These are phyloP conservation scores for Amauroascus niger DNA, from an alignment of 2,329 filamentous ascomycete species.

Conservation along the genomic window DNA sequence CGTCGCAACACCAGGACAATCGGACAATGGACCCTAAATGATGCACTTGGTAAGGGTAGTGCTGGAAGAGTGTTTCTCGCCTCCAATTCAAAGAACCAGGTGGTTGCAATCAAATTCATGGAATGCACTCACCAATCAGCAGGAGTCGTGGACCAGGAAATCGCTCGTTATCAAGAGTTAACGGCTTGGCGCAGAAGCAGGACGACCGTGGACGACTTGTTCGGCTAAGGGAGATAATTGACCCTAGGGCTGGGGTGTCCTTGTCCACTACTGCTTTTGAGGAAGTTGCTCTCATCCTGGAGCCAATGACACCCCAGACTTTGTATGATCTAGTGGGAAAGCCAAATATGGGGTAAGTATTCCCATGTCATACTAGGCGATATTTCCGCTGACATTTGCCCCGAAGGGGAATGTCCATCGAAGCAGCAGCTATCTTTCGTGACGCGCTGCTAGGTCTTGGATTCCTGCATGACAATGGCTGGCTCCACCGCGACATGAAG, in stretches of 20 bases:
- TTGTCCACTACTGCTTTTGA: neutral
- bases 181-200: neutral
- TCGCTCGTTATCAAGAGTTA: neutral
- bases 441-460: neutral
- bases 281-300: neutral
- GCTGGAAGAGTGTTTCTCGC: neutral
- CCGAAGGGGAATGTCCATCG: no score
- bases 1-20: neutral
- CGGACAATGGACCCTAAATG: neutral
- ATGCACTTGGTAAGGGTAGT: neutral
- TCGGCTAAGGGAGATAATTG: neutral
- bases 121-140: neutral
- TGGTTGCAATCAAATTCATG: conserved; percentile 1
- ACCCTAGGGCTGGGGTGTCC: neutral
- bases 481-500: conserved; percentile 8
- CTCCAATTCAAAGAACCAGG: neutral
- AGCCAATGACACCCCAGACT: neutral
- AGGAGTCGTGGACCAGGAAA: neutral
- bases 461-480: conserved; percentile 1
- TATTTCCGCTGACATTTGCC: no score
- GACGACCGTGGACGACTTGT: no score
- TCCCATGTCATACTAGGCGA: no score
- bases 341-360: neutral
- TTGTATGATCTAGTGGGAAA: neutral
- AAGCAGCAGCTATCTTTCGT: neutral